These are phyloP conservation scores for Rhodamnia argentea DNA, from an alignment of 345 rosid genomes.

Conservation along the genomic window DNA sequence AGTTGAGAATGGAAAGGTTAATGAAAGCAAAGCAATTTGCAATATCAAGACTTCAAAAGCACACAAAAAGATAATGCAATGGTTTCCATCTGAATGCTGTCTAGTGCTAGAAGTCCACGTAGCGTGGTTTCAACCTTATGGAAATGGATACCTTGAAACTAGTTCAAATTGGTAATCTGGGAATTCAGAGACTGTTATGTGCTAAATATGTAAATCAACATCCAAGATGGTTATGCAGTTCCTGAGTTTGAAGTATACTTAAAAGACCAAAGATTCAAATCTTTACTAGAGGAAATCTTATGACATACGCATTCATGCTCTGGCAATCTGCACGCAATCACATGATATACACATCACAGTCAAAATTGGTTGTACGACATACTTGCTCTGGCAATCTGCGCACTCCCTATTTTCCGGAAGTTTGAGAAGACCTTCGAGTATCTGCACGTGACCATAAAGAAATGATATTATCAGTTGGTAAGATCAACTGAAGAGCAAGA, in stretches of 20 bases:
- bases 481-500: background rate
- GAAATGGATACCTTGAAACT: background rate
- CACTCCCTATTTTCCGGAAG: constrained; percentile 48
- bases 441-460: constrained; percentile 15
- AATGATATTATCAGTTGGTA: background rate
- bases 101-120: background rate
- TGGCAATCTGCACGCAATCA: constrained; percentile 36
- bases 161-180: background rate
- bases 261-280: background rate
- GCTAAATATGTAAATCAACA: background rate
- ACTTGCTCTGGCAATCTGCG: constrained; percentile 50
- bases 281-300: background rate
- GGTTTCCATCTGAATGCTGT: background rate
- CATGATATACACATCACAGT: background rate
- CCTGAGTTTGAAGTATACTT: background rate
- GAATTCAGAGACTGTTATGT: background rate
- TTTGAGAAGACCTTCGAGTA: constrained; percentile 42
- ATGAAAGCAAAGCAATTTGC: background rate
- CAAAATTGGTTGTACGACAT: background rate
- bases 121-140: background rate
- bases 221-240: background rate
- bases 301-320: constrained; percentile 1
- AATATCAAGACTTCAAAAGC: background rate
- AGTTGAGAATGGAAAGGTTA: background rate
- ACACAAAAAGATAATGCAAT: background rate